Evolutionary conservation across 768 basidiomycete species (phyloP).

Genomic region (Lentinula detonsa): DNA sequence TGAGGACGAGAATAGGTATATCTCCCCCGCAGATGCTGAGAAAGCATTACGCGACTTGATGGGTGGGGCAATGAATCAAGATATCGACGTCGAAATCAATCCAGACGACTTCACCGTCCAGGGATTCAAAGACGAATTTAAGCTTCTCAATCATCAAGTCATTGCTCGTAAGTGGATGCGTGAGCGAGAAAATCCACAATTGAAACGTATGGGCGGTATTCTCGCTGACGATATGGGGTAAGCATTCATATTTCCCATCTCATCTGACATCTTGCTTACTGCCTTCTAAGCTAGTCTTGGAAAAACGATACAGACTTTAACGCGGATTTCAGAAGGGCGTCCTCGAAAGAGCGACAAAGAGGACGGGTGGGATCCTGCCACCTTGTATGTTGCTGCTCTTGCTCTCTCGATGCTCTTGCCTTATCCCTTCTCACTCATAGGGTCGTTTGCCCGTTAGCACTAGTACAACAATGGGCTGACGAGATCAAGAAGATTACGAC

Average conservation of each 20-base stretch:
- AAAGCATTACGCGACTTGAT: conserved; percentile 75
- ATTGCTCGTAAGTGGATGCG: conserved; percentile 85
- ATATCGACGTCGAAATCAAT: conserved; percentile 50
- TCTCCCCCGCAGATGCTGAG: conserved; percentile 57
- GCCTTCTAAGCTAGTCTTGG: conserved; percentile 46
- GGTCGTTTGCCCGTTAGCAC: conserved; percentile 80
- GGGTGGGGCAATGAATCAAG: conserved; percentile 57
- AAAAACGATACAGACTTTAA: conserved; percentile 88
- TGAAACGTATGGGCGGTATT: conserved; percentile 80
- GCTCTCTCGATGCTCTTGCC: background rate
- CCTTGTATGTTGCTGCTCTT: conserved; percentile 45
- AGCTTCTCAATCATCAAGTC: conserved; percentile 82
- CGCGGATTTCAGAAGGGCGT: conserved; percentile 79
- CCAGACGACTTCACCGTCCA: conserved; percentile 66
- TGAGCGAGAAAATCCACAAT: conserved; percentile 60
- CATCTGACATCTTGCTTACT: background rate
- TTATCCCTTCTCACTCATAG: conserved; percentile 30
- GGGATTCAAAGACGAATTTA: conserved; percentile 68
- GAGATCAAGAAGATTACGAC: conserved; percentile 74
- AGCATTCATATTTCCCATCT: conserved; percentile 11
- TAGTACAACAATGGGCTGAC: conserved; percentile 87
- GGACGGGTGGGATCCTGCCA: conserved; percentile 66
- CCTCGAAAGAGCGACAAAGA: conserved; percentile 63
- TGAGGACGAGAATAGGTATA: conserved; percentile 22
- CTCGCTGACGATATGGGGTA: conserved; percentile 91